Conservation (phyloP, 75 land plant species). For the Picea glauca region DNA sequence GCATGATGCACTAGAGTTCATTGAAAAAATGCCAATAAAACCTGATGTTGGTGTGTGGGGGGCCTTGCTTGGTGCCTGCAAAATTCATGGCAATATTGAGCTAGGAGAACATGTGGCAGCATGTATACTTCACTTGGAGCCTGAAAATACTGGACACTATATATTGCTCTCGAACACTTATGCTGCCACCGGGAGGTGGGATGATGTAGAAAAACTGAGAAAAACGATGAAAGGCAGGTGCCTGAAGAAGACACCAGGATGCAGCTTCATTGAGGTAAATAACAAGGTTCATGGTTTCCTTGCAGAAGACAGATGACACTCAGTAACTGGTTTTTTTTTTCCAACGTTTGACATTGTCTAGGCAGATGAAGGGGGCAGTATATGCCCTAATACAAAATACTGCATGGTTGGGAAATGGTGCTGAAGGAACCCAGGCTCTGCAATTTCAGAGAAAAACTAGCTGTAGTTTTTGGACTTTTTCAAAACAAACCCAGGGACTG, state of each 20-base stretch:
- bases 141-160: background rate
- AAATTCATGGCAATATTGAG: background rate
- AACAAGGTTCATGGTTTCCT: conserved; percentile 11
- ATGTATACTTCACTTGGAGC: background rate
- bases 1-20: background rate
- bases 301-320: conserved; percentile 1
- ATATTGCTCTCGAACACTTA: conserved; percentile 18
- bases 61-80: conserved; percentile 13
- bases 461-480: too few species aligned
- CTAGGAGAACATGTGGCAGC: background rate
- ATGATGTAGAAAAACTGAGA: conserved; percentile 10
- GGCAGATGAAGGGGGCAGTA: too few species aligned
- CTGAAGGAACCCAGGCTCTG: too few species aligned
- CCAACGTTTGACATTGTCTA: too few species aligned
- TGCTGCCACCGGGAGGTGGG: conserved; percentile 22
- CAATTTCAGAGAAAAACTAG: too few species aligned
- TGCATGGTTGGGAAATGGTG: too few species aligned
- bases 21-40: conserved; percentile 5
- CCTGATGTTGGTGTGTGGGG: background rate
- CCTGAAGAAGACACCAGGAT: conserved; percentile 3
- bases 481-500: too few species aligned
- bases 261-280: conserved; percentile 18
- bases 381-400: too few species aligned
- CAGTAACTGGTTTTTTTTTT: too few species aligned
- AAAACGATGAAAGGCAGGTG: conserved; percentile 16